Percentiles rank a stretch among this genome's conserved stretches.
Conservation (phyloP, 352 stramenopile genomes). For the Elongisporangium prolatum region DNA sequence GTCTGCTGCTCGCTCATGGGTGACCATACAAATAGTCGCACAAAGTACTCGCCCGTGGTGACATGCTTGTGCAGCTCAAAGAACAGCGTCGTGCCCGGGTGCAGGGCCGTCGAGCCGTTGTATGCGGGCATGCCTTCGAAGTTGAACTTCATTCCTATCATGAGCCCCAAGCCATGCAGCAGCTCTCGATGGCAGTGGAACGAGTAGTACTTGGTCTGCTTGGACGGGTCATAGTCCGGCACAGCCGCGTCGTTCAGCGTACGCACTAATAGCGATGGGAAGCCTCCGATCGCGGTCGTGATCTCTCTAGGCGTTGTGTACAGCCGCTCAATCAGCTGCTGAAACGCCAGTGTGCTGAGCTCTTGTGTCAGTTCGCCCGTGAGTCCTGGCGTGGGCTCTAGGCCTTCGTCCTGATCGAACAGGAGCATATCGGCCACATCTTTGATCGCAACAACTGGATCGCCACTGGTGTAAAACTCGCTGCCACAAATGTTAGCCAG, state of each 20-base stretch:
- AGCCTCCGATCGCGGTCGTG: slow-evolving; percentile 65
- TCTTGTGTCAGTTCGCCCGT: slow-evolving; percentile 36
- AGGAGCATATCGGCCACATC: slow-evolving; percentile 73
- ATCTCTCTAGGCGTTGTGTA: slow-evolving; percentile 64
- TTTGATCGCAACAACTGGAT: slow-evolving; percentile 60
- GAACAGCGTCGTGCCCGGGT: slow-evolving; percentile 67
- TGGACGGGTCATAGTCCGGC: slow-evolving; percentile 16
- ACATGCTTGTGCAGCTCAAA: slow-evolving; percentile 58
- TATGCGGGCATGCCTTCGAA: slow-evolving; percentile 54
- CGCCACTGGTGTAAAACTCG: slow-evolving; percentile 33
- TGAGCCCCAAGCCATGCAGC: slow-evolving; percentile 70
- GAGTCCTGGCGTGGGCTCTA: slow-evolving; percentile 39
- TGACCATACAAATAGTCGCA: slow-evolving; percentile 72
- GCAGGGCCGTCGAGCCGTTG: slow-evolving; percentile 63
- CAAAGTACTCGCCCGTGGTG: slow-evolving; percentile 29
- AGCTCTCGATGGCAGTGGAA: slow-evolving; percentile 80
- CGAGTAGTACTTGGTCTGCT: slow-evolving; percentile 63
- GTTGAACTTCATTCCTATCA: slow-evolving; percentile 79
- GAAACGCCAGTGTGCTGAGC: slow-evolving; percentile 56
- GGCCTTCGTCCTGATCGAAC: slow-evolving; percentile 60
- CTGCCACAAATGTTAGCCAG: slow-evolving; percentile 41
- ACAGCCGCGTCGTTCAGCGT: slow-evolving; percentile 49
- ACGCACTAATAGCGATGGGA: slow-evolving; percentile 54
- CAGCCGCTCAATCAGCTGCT: slow-evolving; percentile 67
- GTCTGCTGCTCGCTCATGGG: slow-evolving; percentile 39